phyloP scores from a whole-genome alignment of 352 stramenopile species.

The Saprolegnia parasitica region DNA sequence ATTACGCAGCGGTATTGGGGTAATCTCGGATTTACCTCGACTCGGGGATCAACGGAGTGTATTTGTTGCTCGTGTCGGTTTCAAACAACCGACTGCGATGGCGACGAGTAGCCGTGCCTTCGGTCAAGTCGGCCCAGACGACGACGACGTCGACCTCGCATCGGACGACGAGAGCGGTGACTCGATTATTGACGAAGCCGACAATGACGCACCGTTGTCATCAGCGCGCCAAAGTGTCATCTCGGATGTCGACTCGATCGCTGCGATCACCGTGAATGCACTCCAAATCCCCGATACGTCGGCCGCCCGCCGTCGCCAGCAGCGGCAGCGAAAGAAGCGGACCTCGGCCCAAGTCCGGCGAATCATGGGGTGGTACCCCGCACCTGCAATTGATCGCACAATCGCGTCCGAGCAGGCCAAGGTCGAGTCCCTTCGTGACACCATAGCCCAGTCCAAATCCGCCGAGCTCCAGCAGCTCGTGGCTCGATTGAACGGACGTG shows the following conservation, averaged over 20 bases:
- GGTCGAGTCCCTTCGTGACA: neutral
- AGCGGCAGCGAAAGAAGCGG: neutral
- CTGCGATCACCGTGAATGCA: neutral
- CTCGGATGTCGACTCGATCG: neutral
- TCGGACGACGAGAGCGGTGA: neutral
- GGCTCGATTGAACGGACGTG: neutral
- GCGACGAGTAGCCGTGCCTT: too few relatives aligned
- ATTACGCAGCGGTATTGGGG: too few relatives aligned
- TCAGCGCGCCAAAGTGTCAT: neutral
- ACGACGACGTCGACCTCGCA: neutral
- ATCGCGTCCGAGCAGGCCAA: neutral
- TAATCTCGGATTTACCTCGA: too few relatives aligned
- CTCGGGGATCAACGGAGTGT: too few relatives aligned
- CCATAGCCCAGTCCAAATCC: neutral
- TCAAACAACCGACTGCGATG: too few relatives aligned
- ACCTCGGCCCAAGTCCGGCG: slow-evolving; percentile 8
- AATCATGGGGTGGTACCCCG: slow-evolving; percentile 27
- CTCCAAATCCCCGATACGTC: neutral
- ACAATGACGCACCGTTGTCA: neutral
- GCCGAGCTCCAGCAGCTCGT: neutral
- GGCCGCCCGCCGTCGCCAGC: neutral
- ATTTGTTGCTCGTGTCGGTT: too few relatives aligned
- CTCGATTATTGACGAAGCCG: neutral
- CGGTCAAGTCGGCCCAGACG: too few relatives aligned
- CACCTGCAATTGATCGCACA: neutral